These are phyloP conservation scores for Cytospora piceae DNA, from an alignment of 2,329 filamentous ascomycete genomes.

Conservation along the genomic window DNA sequence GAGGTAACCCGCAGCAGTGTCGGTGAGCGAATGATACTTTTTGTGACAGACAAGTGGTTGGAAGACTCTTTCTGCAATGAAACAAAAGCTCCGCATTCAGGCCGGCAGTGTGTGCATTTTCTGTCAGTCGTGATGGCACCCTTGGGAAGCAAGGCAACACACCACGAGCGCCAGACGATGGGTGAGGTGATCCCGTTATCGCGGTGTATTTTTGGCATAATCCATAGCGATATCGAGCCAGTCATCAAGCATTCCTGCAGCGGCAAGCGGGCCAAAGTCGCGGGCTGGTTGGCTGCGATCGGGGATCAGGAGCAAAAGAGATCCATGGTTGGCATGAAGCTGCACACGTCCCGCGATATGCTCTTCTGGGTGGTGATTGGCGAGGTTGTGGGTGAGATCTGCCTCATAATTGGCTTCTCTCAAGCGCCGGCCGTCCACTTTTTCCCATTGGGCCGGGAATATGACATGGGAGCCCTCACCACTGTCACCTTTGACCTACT, in stretches of 20 bases:
- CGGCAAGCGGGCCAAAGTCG: constrained; percentile 37
- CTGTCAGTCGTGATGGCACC: constrained; percentile 16
- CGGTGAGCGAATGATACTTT: constrained; percentile 20
- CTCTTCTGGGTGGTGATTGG: constrained; percentile 28
- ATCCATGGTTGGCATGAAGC: constrained; percentile 16
- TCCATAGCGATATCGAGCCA: constrained; percentile 21
- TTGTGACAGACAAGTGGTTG: constrained; percentile 8
- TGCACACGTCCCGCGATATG: constrained; percentile 18
- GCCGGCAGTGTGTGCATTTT: constrained; percentile 24
- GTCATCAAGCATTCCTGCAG: constrained; percentile 28
- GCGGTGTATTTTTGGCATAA: constrained; percentile 37
- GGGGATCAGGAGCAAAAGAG: constrained; percentile 25
- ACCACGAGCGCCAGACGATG: constrained; percentile 23
- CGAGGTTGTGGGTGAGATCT: constrained; percentile 13
- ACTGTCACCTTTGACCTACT: background rate
- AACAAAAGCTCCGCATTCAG: constrained; percentile 23
- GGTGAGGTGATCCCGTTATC: constrained; percentile 17
- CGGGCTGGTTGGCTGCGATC: constrained; percentile 39
- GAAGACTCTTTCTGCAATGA: background rate
- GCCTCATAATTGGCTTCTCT: constrained; percentile 21
- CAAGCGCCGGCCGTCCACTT: constrained; percentile 29
- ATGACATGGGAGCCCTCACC: constrained; percentile 24
- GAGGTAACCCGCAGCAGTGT: constrained; percentile 23
- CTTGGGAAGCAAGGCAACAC: constrained; percentile 26
- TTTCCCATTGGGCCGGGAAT: constrained; percentile 22